Base-by-base conservation (phyloP, 495 filamentous ascomycete species). In the Penicillium goetzii region DNA sequence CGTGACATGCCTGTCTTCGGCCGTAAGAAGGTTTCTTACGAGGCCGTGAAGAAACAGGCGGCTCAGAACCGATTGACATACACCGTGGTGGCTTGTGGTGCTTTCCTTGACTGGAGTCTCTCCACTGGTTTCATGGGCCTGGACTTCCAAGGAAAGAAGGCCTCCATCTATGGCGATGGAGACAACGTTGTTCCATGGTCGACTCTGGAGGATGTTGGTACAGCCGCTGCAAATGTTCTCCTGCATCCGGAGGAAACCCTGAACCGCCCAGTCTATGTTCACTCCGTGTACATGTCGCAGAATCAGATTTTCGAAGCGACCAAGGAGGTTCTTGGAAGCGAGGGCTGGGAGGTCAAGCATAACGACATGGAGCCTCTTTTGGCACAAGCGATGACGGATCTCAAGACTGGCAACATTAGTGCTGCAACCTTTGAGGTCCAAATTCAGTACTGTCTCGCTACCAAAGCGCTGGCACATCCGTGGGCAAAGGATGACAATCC, bases 101-200 rank as follows among this genome's bases (percentile, higher is more conserved):
- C 41, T 21, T 45, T 45, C 41, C n/a, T 45, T 11, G 41, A 45
- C 19, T 45, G 41, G 41, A 45, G 41, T 21, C 19, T 45, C 19
- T 45, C 41, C 8, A 45, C 41, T 11, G 41, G 41, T 21, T 45
- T 45, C 41, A 19, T 45, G 2, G 41, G 41, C 1, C 19, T 45
- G 9, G 41, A 45, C 19, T 45, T 45, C 41, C 7, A 21, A 3
- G 41, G 19, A 23, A 45, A 45, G n/a, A 45, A 45, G 11, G 41
- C 41, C 2, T 45, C n/a, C 41, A 45, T 45, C n/a, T 45, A 45
- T 21, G 41, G 41, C 3, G 41, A 45, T 21, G 41, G 41, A 45
- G 23, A 45, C 41, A 45, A 45, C 41, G n/a, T 45, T 21, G 41
- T 45, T 45, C 41, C 41, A 9, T 45, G 41, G 41, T 45, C 41